phyloP scores from a whole-genome alignment of 2,329 filamentous ascomycete species.

The Alternaria sp. region DNA sequence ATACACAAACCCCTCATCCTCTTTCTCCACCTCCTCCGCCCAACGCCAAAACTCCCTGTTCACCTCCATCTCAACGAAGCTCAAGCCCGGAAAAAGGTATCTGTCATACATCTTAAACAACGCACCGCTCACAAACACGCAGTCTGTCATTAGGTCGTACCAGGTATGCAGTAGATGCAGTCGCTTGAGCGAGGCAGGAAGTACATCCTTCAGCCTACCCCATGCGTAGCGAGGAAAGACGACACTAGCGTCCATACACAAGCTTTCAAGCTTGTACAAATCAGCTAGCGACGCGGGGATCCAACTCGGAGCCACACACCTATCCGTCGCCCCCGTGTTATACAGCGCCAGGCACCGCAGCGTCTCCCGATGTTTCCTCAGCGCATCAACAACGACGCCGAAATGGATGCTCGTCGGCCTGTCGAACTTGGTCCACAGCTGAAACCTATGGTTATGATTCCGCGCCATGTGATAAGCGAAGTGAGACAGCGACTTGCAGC shows the following conservation, averaged over 20 bases:
- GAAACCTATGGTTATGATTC: neutral
- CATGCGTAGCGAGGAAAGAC: neutral
- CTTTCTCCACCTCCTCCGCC: neutral
- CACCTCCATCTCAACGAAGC: neutral
- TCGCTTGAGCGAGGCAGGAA: neutral
- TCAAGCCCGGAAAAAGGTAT: neutral
- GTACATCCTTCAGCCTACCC: neutral
- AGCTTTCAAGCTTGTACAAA: neutral
- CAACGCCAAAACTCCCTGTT: neutral
- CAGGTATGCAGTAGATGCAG: neutral
- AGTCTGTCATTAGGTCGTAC: neutral
- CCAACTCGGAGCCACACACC: neutral
- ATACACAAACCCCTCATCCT: neutral
- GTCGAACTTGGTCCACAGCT: neutral
- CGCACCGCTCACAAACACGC: neutral
- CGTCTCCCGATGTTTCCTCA: neutral
- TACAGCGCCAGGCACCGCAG: neutral
- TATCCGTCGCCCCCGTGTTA: neutral
- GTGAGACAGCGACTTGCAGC: neutral
- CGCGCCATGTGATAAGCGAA: neutral
- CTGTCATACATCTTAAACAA: neutral
- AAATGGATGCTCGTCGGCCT: neutral
- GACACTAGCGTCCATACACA: neutral
- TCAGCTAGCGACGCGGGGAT: neutral
- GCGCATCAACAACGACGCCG: neutral